Evolutionary conservation across 2,329 filamentous ascomycete genomes (phyloP), one percentile per base, ranked within the genome.

Genomic region (Clonostachys rhizophaga): DNA sequence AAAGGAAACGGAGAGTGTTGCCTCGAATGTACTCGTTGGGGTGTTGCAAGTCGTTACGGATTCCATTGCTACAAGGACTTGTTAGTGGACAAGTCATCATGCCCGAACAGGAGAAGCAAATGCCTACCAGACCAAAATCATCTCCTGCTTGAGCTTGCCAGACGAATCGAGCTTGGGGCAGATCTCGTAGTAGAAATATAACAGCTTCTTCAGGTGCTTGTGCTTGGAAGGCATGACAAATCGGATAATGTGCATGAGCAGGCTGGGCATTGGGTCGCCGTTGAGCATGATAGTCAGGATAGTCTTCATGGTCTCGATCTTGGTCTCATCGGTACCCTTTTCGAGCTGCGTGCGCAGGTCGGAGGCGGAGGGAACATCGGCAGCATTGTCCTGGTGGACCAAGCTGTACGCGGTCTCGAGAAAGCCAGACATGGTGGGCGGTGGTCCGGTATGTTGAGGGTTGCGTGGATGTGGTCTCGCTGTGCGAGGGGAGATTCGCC

Each of bases 181-280:
- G 66, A 97, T 94, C 72, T 99, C 94, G 67, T 97, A 96, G 76
- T 99, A 99, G 69, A 99, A 94, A 73, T 99, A 99, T 47, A 99
- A 81, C 51, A 99, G 80, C 76, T 99, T 99, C 82, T 99, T 99
- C 60, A 99, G 76, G 40, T 87, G 76, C 75, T 99, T 99, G 70
- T 88, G 90, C 75, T 95, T 96, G 53, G 91, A 96, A 13, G 94
- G 94, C 94, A 99, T 99, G 59, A 99, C 91, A 67, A 99, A 99
- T 67, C 94, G 90, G 68, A 99, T 99, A 63, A 99, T 99, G 74
- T 97, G 94, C 94, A 99, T 99, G 58, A 99, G 84, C 17, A 99
- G 79, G 57, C 91, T 86, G 24, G 91, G 87, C 86, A 99, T 94
- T 39, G 94, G 86, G 64, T 99, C 92, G 57, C 94, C 94, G 67